Evolutionary conservation across 345 rosid species (phyloP).

Genomic region (Laguncularia racemosa): DNA sequence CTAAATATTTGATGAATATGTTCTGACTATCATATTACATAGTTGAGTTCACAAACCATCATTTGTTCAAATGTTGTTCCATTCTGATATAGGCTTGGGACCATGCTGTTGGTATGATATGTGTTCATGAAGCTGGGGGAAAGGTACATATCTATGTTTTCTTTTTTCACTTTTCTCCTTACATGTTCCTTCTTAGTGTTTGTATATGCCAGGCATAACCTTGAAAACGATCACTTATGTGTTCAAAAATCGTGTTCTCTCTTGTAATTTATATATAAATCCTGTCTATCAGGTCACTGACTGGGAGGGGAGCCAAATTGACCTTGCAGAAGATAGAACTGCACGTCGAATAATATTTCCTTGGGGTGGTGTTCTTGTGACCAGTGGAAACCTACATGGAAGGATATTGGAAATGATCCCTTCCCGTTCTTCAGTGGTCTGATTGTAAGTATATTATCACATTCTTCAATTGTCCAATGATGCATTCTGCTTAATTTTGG

Average conservation of each 20-base stretch:
- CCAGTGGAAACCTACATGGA: conserved; percentile 43
- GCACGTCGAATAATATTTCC: conserved; percentile 53
- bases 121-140: conserved; percentile 91
- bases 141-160: conserved; percentile 34
- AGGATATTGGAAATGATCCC: conserved; percentile 45
- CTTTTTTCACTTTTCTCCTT: not conserved
- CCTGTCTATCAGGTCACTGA: conserved; percentile 45
- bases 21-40: not conserved
- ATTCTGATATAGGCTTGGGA: conserved; percentile 64
- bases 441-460: not conserved
- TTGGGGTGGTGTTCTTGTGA: conserved; percentile 55
- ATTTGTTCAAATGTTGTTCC: conserved; percentile 5
- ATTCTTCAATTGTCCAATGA: not conserved
- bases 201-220: not conserved
- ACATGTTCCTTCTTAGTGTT: not conserved
- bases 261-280: conserved; percentile 1
- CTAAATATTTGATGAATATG: not conserved
- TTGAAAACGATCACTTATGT: not conserved
- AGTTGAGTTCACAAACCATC: not conserved
- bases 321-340: conserved; percentile 49
- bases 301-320: conserved; percentile 58
- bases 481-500: not conserved
- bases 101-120: conserved; percentile 88
- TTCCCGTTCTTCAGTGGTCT: conserved; percentile 26
- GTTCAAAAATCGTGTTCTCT: not conserved